Conservation (phyloP, 805 yeast genomes). For the Myxozyma udenii region DNA sequence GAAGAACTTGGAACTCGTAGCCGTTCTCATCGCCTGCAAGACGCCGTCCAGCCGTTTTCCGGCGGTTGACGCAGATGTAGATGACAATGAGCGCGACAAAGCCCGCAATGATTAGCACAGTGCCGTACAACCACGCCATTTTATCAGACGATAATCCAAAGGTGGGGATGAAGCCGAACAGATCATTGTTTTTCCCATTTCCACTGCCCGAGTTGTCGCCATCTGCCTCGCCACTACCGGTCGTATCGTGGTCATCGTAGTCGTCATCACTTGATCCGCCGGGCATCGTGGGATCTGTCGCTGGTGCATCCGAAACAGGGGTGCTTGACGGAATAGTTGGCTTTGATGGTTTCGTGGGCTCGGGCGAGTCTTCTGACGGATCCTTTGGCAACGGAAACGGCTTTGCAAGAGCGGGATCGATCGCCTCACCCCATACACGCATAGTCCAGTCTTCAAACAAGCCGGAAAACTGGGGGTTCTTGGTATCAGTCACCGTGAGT, state of each 20-base stretch:
- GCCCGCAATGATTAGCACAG: slow-evolving; percentile 48
- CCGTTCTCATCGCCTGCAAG: slow-evolving; percentile 51
- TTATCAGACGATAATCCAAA: slow-evolving; percentile 36
- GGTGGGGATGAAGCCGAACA: slow-evolving; percentile 34
- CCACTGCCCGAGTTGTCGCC: slow-evolving; percentile 1
- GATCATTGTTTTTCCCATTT: slow-evolving; percentile 1
- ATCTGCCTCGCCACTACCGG: not conserved
- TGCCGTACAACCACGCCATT: slow-evolving; percentile 38
- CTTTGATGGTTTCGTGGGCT: slow-evolving; percentile 22
- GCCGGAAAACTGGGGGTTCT: slow-evolving; percentile 30
- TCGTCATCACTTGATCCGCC: slow-evolving; percentile 12
- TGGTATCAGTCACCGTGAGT: slow-evolving; percentile 51
- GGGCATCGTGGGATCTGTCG: slow-evolving; percentile 10
- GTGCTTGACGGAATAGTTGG: slow-evolving; percentile 8
- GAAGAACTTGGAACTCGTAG: slow-evolving; percentile 61
- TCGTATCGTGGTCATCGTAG: slow-evolving; percentile 11
- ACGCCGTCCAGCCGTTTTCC: slow-evolving; percentile 38
- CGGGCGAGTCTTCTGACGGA: slow-evolving; percentile 22
- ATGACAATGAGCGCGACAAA: slow-evolving; percentile 38
- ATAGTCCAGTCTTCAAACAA: slow-evolving; percentile 67
- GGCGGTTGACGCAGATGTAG: slow-evolving; percentile 46
- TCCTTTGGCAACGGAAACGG: slow-evolving; percentile 46
- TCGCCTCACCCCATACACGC: slow-evolving; percentile 75
- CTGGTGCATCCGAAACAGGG: slow-evolving; percentile 12
- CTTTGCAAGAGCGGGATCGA: slow-evolving; percentile 61